Evolutionary conservation across 441 rosid species (phyloP).

Genomic region (Erodium moschatum): DNA sequence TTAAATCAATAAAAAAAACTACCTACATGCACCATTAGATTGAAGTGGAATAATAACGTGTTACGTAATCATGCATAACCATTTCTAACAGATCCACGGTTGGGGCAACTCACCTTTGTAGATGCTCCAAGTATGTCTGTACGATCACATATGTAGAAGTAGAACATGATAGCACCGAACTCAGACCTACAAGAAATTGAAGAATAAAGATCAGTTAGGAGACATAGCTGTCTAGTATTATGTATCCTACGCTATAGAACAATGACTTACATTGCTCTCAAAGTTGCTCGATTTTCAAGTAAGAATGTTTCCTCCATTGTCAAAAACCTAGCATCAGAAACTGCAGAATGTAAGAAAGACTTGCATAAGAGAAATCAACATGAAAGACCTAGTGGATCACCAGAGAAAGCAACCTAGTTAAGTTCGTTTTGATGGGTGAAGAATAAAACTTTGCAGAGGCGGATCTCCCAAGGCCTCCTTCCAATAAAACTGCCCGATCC

Average conservation of each 20-base stretch:
- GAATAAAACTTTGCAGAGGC: conserved; percentile 53
- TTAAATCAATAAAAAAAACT: background rate
- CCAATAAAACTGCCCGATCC: conserved; percentile 74
- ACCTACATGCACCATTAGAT: background rate
- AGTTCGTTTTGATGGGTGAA: conserved; percentile 53
- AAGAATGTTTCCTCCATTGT: conserved; percentile 84
- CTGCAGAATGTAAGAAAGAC: conserved; percentile 21
- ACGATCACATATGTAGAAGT: conserved; percentile 74
- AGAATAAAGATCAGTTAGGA: conserved; percentile 12
- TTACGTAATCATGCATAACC: conserved; percentile 2
- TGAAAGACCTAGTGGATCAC: conserved; percentile 8
- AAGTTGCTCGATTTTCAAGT: conserved; percentile 75
- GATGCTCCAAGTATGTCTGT: conserved; percentile 69
- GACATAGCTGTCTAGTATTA: conserved; percentile 2
- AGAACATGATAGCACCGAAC: conserved; percentile 61
- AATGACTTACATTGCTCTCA: conserved; percentile 76
- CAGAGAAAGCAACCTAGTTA: conserved; percentile 49
- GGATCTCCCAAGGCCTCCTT: conserved; percentile 80
- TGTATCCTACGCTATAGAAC: background rate
- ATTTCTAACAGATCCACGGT: conserved; percentile 8
- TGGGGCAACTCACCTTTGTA: conserved; percentile 47
- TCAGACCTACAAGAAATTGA: conserved; percentile 56
- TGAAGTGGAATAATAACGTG: background rate
- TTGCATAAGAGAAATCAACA: conserved; percentile 6
- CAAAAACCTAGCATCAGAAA: conserved; percentile 48